Evolutionary conservation across 345 rosid genomes (phyloP).

Genomic region (Firmiana major): DNA sequence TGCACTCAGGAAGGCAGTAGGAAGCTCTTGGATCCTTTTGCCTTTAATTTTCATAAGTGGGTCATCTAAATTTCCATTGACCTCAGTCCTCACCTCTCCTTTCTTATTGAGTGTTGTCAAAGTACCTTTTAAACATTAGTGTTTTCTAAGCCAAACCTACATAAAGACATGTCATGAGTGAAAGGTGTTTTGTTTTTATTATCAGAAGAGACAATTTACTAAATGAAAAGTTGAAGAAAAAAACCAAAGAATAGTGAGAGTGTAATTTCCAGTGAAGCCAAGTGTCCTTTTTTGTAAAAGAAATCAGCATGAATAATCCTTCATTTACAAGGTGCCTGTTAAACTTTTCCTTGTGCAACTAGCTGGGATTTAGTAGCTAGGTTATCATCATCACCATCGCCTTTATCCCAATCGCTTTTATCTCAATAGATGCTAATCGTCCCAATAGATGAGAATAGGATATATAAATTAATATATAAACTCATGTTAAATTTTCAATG

Average conservation of each 20-base stretch:
- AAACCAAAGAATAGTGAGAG: not conserved
- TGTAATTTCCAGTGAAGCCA: constrained; percentile 12
- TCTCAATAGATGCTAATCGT: too few species aligned
- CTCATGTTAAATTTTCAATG: too few species aligned
- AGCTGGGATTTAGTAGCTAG: constrained; percentile 6
- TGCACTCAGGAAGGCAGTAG: constrained; percentile 28
- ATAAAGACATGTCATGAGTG: constrained; percentile 15
- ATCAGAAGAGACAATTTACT: constrained; percentile 16
- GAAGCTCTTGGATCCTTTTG: constrained; percentile 22
- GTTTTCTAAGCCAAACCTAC: constrained; percentile 26
- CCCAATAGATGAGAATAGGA: too few species aligned
- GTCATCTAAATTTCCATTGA: constrained; percentile 32
- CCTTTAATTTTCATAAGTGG: constrained; percentile 27
- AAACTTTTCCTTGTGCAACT: constrained; percentile 10
- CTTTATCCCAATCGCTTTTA: too few species aligned
- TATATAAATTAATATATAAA: too few species aligned
- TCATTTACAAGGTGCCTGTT: constrained; percentile 1
- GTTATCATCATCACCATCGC: too few species aligned
- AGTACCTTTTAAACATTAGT: constrained; percentile 11
- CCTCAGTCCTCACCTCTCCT: constrained; percentile 37
- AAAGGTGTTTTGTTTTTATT: constrained; percentile 29
- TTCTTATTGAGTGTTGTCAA: constrained; percentile 13
- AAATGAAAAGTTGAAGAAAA: not conserved
- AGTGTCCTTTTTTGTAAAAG: not conserved
- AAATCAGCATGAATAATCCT: constrained; percentile 15